These are phyloP conservation scores for Globisporangium barbulae DNA, from an alignment of 352 stramenopile species.

Conservation along the genomic window DNA sequence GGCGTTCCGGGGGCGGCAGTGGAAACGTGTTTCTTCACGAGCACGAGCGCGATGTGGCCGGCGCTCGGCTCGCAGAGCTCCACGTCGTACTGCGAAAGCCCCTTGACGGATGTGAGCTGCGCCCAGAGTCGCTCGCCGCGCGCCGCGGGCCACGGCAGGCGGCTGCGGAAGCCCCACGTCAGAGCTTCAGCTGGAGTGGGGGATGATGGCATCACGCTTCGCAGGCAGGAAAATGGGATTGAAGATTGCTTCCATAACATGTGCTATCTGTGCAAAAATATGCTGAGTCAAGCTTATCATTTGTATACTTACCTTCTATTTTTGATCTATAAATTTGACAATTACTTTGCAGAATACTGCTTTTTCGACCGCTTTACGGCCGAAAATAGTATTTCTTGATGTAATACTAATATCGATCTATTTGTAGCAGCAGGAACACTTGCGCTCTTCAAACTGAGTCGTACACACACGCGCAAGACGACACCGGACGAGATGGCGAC, in stretches of 20 bases:
- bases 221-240: neutral
- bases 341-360: no score
- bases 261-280: no score
- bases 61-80: constrained; percentile 21
- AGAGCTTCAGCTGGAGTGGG: neutral
- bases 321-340: no score
- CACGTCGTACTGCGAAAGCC: constrained; percentile 17
- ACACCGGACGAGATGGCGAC: constrained; percentile 1
- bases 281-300: no score
- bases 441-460: no score
- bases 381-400: no score
- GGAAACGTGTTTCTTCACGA: constrained; percentile 4
- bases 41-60: constrained; percentile 19
- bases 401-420: no score
- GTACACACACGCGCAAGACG: no score
- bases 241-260: no score
- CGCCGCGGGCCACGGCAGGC: constrained; percentile 15
- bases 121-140: constrained; percentile 16
- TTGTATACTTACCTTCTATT: no score
- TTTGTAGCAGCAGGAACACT: no score
- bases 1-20: neutral
- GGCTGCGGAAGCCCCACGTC: constrained; percentile 7
- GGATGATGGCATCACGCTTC: neutral
- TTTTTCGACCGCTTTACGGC: no score
- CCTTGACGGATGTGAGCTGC: constrained; percentile 9